phyloP scores from a whole-genome alignment of 1,139 yeast species.

The Candida freyschussii region DNA sequence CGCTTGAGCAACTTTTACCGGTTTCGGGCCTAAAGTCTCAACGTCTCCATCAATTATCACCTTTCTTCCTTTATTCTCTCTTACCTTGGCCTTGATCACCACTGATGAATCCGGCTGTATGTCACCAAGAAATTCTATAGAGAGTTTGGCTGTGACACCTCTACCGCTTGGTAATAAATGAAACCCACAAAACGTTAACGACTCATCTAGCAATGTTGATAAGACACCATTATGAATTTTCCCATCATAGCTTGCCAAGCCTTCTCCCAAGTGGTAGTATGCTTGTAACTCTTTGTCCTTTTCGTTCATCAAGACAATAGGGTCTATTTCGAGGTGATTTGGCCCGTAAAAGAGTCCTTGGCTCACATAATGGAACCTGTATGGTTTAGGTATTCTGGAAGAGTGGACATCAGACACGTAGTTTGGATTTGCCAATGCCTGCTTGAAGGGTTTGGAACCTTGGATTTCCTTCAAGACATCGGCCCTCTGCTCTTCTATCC shows the following conservation, averaged over 20 bases:
- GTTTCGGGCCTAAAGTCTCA: conserved; percentile 25
- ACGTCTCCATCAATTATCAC: conserved; percentile 23
- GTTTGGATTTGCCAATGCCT: conserved; percentile 30
- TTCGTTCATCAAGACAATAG: conserved; percentile 49
- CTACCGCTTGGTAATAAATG: conserved; percentile 72
- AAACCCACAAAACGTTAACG: conserved; percentile 83
- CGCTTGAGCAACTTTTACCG: conserved; percentile 46
- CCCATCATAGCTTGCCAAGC: conserved; percentile 57
- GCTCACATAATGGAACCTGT: conserved; percentile 57
- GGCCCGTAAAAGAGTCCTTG: conserved; percentile 64
- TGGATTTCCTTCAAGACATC: conserved; percentile 35
- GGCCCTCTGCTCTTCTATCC: conserved; percentile 30
- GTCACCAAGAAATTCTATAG: conserved; percentile 62
- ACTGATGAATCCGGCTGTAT: conserved; percentile 63
- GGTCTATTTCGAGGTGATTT: conserved; percentile 60
- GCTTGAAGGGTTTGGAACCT: conserved; percentile 32
- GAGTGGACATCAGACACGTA: conserved; percentile 33
- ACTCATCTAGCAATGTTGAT: conserved; percentile 82
- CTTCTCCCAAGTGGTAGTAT: conserved; percentile 67
- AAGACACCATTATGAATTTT: conserved; percentile 84
- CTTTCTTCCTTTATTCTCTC: conserved; percentile 71
- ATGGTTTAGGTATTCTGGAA: conserved; percentile 54
- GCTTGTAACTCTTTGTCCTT: conserved; percentile 46
- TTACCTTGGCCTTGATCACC: conserved; percentile 62
- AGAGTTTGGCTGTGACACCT: conserved; percentile 87